phyloP scores from a whole-genome alignment of 1,139 yeast species.

The Taphrina betulina region DNA sequence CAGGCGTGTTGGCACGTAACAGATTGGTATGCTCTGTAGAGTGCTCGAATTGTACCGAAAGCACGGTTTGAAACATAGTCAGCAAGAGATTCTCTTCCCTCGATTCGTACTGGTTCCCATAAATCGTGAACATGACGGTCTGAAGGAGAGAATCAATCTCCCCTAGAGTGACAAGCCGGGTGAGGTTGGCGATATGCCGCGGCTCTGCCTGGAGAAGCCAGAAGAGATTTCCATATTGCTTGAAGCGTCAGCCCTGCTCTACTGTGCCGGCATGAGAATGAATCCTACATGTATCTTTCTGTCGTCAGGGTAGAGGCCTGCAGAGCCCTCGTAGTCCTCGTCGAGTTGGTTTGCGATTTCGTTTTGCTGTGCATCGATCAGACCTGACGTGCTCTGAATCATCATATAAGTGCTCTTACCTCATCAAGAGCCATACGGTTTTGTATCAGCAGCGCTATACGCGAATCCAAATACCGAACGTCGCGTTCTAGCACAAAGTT shows the following conservation, averaged over 20 bases:
- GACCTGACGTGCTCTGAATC: too few relatives aligned
- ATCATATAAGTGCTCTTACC: conserved; percentile 31
- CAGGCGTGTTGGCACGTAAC: conserved; percentile 49
- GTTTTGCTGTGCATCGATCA: conserved; percentile 39
- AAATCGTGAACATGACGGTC: conserved; percentile 50
- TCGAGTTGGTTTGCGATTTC: conserved; percentile 46
- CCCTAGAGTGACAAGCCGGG: conserved; percentile 46
- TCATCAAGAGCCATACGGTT: conserved; percentile 48
- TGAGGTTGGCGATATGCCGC: conserved; percentile 46
- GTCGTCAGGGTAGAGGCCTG: conserved; percentile 38
- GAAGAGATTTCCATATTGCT: conserved; percentile 47
- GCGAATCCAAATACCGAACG: conserved; percentile 47
- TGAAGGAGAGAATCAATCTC: conserved; percentile 49
- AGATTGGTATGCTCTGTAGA: conserved; percentile 47
- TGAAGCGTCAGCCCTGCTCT: not conserved
- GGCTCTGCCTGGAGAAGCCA: conserved; percentile 49
- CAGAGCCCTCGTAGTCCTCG: conserved; percentile 37
- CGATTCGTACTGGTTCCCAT: conserved; percentile 50
- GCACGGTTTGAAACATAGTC: conserved; percentile 47
- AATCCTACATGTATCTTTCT: conserved; percentile 36
- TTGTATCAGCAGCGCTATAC: conserved; percentile 48
- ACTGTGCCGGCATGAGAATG: too few relatives aligned
- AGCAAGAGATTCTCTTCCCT: conserved; percentile 48
- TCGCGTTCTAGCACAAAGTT: conserved; percentile 48
- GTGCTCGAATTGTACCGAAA: conserved; percentile 47